Base-by-base conservation (phyloP, 345 rosid species). In the Hibiscus trionum region DNA sequence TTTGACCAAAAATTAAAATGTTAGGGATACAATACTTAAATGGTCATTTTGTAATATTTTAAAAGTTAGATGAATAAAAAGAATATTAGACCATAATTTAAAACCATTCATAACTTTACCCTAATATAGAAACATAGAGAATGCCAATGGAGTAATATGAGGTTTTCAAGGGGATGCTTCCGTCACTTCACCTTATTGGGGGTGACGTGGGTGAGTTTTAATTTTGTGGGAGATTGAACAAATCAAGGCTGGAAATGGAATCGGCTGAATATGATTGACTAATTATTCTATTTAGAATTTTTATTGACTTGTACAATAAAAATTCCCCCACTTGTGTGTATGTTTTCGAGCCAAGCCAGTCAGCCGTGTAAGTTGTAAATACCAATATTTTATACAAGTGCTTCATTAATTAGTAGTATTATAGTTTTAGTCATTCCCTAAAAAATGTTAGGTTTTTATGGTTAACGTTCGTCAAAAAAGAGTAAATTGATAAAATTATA, bases 131-230 rank as follows among this genome's bases (percentile, higher is more conserved):
- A 37, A 37, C 2, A 37, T 37, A 7, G 2, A 5, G 7, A 35
- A 35, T 35, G 37, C 37, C 37, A 35, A 4, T 35, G 4, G 37
- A 35, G 37, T 35, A 37, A 6, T 37, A 6, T 37, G 8, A 3
- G 42, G 11, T 42, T 9, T 42, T 42, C 3, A 16, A 42, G 33
- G 10, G 46, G 1, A 2, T 62, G 76, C 24, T 71, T 9, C 57
- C 81, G 81, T 75, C 78, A 78, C 69, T 10, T 24, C 11, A 16
- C 31, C 61, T 42, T 64, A 50, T 71, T 71, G 7, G 46, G 53
- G 1, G 21, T 75, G 78, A 78, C 81, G 81, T 71, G 60, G 19
- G 19, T 6, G 15, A 19, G 3, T 39, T 39, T 59, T 26, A 56
- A 56, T 19, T 52, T 49, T 70, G 35, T 37, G 26, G 33, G 42